phyloP scores from a whole-genome alignment of 129 eudicot genomes.

The Sambucus nigra region DNA sequence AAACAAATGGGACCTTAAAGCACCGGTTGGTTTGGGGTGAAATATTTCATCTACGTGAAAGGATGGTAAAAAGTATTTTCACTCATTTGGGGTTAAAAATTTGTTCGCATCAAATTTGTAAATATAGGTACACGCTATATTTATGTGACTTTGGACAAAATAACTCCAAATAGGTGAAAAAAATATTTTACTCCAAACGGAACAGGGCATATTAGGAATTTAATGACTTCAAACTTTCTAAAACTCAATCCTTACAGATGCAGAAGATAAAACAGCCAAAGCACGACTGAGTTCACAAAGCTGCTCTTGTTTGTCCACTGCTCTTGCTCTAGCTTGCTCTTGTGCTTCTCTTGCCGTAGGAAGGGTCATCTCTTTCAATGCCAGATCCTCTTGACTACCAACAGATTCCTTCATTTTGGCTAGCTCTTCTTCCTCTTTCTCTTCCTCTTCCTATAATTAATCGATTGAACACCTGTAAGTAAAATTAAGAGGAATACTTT shows the following conservation, averaged over 20 bases:
- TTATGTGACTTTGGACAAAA: too few relatives aligned
- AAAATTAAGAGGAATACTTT: too few relatives aligned
- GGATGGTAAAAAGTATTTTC: too few relatives aligned
- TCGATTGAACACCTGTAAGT: slow-evolving; percentile 2
- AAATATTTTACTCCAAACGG: too few relatives aligned
- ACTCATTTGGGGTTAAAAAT: too few relatives aligned
- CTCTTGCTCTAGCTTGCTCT: slow-evolving; percentile 52
- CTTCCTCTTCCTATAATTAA: slow-evolving; percentile 70
- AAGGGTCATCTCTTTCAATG: slow-evolving; percentile 73
- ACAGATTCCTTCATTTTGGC: slow-evolving; percentile 57
- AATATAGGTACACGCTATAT: too few relatives aligned
- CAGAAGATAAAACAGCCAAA: slow-evolving; percentile 91
- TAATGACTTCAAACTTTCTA: too few relatives aligned
- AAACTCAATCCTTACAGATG: slow-evolving; percentile 53
- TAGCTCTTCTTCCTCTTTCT: slow-evolving; percentile 73
- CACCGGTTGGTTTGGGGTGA: not conserved
- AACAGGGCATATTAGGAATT: too few relatives aligned
- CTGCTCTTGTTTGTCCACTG: slow-evolving; percentile 80
- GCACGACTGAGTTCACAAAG: slow-evolving; percentile 94
- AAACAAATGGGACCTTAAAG: not conserved
- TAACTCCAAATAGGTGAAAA: too few relatives aligned
- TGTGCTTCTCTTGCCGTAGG: slow-evolving; percentile 64
- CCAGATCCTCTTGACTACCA: slow-evolving; percentile 48
- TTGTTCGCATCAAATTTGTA: too few relatives aligned
- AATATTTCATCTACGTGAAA: too few relatives aligned